These are phyloP conservation scores for Erythrobasidium hasegawianum DNA, from an alignment of 1,284 basidiomycete genomes.

Conservation along the genomic window DNA sequence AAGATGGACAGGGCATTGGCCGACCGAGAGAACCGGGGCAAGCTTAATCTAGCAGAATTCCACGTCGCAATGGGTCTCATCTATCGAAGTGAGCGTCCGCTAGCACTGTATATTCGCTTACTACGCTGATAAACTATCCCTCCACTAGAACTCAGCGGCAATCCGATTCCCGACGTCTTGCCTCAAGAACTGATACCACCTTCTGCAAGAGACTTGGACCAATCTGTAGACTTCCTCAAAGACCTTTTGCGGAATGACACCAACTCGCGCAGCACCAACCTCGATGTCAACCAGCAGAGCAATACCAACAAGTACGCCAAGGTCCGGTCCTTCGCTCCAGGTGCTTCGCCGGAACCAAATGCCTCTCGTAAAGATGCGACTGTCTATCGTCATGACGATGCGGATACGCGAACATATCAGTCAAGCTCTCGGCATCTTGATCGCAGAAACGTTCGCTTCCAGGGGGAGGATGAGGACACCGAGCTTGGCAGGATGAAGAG, in stretches of 20 bases:
- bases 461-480: constrained; percentile 61
- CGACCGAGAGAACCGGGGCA: constrained; percentile 84
- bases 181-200: constrained; percentile 89
- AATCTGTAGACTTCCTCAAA: constrained; percentile 86
- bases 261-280: constrained; percentile 52
- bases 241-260: constrained; percentile 84
- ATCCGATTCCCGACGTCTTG: constrained; percentile 78
- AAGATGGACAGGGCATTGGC: constrained; percentile 67
- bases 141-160: constrained; percentile 93
- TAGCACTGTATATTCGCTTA: no score
- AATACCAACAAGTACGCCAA: constrained; percentile 39
- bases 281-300: constrained; percentile 18
- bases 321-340: constrained; percentile 47
- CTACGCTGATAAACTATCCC: no score
- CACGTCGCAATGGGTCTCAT: constrained; percentile 99
- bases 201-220: constrained; percentile 83
- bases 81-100: constrained; percentile 86
- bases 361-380: constrained; percentile 79
- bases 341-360: constrained; percentile 53
- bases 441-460: constrained; percentile 72
- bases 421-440: constrained; percentile 85
- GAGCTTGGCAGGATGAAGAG: constrained; percentile 85
- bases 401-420: constrained; percentile 64
- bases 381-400: constrained; percentile 81
- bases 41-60: constrained; percentile 92